Evolutionary conservation across 2,329 filamentous ascomycete genomes (phyloP), one percentile per base, ranked within the genome.

Genomic region (Colletotrichum coccodes): DNA sequence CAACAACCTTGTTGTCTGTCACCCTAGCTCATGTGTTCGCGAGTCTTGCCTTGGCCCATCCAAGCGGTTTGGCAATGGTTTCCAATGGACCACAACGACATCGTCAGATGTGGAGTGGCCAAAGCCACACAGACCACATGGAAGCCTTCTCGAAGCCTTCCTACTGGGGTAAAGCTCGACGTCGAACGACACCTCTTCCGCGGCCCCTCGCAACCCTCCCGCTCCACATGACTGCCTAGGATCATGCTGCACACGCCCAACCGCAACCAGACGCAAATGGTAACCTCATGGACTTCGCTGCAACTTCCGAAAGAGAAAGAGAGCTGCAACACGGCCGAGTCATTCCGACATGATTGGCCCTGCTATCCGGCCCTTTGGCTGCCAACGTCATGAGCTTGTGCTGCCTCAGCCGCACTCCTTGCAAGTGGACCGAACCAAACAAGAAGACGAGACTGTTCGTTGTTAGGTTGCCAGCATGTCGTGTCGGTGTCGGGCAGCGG

Each of bases 141-240:
- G 66, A 69, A 53, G 16, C 21, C 61, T 60, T 69, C 66, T 66
- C 40, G 66, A 69, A 69, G 66, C 61, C 54, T 69, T 66, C 66
- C 66, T 3, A 40, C 40, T 60, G 21, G 7, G 56, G 66, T 18
- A 60, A 66, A 23, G 56, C 66, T 49, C 26, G 46, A 42, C 53
- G 56, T 46, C 54, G 11, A 47, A 46, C 26, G 26, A 42, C 30
- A 34, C 38, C 26, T 56, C 44, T 42, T 32, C 49, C 40, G 40
- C 63, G 26, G 28, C 28, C 21, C 49, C n/a, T n/a, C 40, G 12
- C n/a, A 28, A 30, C 61, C 49, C 18, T 44, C 61, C 54, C 54
- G 61, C 49, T 52, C 66, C 61, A 69, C 62, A 60, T 56, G 66
- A 65, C 62, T 65, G 66, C 54, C 49, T 60, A 34, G 61, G 21